phyloP scores from a whole-genome alignment of 257 asterid species.

The Echites panduratus region DNA sequence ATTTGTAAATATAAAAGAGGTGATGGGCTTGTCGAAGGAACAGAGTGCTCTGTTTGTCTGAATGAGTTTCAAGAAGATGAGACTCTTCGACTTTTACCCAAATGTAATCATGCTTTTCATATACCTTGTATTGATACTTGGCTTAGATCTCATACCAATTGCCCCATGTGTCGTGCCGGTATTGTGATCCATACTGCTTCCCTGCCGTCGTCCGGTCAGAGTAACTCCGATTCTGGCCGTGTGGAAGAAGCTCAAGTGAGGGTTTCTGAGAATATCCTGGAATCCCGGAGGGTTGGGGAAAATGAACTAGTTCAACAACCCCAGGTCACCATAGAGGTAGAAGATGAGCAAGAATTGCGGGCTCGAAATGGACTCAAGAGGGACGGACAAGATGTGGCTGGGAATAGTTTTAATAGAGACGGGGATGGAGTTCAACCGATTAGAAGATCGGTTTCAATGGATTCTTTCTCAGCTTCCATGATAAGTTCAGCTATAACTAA shows the following conservation, averaged over 20 bases:
- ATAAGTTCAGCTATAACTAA: conserved; percentile 23
- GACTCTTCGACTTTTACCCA: conserved; percentile 54
- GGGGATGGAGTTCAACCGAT: conserved; percentile 28
- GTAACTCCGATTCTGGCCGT: conserved; percentile 19
- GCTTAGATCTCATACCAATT: conserved; percentile 74
- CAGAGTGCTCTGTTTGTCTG: conserved; percentile 78
- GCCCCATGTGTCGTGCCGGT: conserved; percentile 79
- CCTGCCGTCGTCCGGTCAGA: conserved; percentile 5
- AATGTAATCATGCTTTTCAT: conserved; percentile 85
- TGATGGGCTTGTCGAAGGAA: conserved; percentile 57
- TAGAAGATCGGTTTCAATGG: conserved; percentile 60
- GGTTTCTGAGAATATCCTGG: conserved; percentile 19
- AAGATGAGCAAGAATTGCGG: conserved; percentile 17
- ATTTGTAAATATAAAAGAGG: conserved; percentile 47
- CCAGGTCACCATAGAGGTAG: conserved; percentile 20
- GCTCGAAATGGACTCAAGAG: conserved; percentile 9
- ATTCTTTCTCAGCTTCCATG: conserved; percentile 32
- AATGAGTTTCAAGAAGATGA: conserved; percentile 67
- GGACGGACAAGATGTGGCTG: conserved; percentile 11
- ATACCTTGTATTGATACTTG: conserved; percentile 76
- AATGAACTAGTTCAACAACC: conserved; percentile 7
- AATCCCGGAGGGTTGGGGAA: conserved; percentile 12
- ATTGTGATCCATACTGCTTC: conserved; percentile 21
- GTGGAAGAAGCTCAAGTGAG: conserved; percentile 21
- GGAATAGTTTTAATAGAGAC: conserved; percentile 6